These are phyloP conservation scores for Solanum pimpinellifolium DNA, from an alignment of 257 asterid species.

Conservation along the genomic window DNA sequence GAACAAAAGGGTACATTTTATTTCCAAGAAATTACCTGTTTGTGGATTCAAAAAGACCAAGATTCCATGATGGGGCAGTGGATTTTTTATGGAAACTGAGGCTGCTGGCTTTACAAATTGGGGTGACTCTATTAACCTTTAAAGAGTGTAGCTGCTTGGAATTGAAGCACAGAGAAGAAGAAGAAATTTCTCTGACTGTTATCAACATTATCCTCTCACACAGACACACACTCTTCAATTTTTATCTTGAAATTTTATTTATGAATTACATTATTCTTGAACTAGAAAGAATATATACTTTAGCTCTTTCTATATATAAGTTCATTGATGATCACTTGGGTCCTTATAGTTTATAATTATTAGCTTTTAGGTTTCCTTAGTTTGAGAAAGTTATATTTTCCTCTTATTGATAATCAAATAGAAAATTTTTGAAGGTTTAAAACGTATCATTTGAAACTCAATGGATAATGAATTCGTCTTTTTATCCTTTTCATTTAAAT, in stretches of 20 bases:
- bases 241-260: not conserved
- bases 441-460: fast-evolving
- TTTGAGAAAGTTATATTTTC: not conserved
- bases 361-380: not conserved
- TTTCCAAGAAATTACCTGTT: not conserved
- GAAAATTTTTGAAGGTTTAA: fast-evolving
- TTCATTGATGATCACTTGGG: not conserved
- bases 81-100: not conserved
- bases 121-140: not conserved
- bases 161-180: constrained; percentile 22
- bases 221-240: not conserved
- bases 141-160: not conserved
- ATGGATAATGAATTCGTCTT: no score
- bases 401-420: no score
- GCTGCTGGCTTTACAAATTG: not conserved
- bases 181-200: constrained; percentile 39
- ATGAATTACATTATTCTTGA: not conserved
- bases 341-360: not conserved
- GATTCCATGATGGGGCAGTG: not conserved
- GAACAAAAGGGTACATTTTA: not conserved
- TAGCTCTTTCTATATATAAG: not conserved
- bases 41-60: not conserved
- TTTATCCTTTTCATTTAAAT: no score
- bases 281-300: not conserved
- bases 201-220: constrained; percentile 55